A percentile compares a stretch with the other conserved stretches of the same genome.
Conservation (phyloP, 108 stramenopile genomes). For the Cyclostephanos tholiformis region DNA sequence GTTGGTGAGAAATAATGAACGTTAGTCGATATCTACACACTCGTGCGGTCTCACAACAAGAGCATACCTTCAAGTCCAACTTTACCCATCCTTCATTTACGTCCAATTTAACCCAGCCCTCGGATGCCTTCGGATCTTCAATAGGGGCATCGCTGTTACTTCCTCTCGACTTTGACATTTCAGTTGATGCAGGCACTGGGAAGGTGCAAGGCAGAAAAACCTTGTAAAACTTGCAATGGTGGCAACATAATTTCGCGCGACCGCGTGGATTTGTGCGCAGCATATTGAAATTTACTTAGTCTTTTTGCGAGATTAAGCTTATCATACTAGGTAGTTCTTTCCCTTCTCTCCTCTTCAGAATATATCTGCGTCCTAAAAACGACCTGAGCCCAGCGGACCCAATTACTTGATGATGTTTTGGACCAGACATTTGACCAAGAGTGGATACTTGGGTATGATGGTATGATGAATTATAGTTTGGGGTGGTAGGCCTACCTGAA, state of each 20-base stretch:
- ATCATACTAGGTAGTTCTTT: no score
- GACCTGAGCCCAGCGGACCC: no score
- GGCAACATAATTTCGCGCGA: no score
- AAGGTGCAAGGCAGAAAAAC: no score
- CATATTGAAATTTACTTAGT: no score
- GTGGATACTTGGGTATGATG: neutral
- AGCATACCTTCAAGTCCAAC: slow-evolving; percentile 37
- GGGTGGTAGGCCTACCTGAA: slow-evolving; percentile 15
- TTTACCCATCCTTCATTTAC: slow-evolving; percentile 28
- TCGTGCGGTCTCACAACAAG: neutral
- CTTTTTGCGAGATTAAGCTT: no score
- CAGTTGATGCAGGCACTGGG: no score
- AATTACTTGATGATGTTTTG: slow-evolving; percentile 26
- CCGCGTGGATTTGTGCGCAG: no score
- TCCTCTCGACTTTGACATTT: neutral
- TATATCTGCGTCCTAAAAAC: no score
- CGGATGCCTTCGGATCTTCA: neutral
- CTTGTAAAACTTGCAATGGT: no score
- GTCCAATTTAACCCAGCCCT: neutral
- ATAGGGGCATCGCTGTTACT: neutral
- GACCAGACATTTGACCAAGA: slow-evolving; percentile 2
- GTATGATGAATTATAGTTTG: neutral
- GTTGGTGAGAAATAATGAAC: neutral
- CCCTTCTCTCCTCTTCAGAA: slow-evolving; percentile 33
- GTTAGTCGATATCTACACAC: neutral